These are phyloP conservation scores for Boletus pseudo-olivaceus DNA, from an alignment of 768 basidiomycete species.

Conservation along the genomic window DNA sequence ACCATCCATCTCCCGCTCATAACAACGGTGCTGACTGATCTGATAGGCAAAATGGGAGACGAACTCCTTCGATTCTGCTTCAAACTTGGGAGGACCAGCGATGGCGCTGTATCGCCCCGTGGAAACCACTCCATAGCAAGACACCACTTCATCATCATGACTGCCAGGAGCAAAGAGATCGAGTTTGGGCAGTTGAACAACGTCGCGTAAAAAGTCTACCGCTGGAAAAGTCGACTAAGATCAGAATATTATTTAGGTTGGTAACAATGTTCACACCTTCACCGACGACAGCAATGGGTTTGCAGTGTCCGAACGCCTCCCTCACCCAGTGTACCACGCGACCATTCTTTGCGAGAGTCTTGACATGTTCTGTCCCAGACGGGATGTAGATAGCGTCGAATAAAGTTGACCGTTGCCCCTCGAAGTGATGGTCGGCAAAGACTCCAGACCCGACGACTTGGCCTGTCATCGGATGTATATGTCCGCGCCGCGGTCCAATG, in stretches of 20 bases:
- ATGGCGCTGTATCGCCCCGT: slow-evolving; percentile 46
- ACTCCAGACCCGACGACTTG: slow-evolving; percentile 31
- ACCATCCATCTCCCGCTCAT: slow-evolving; percentile 57
- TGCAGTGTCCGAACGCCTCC: slow-evolving; percentile 85
- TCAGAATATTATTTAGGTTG: neutral
- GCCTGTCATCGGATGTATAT: slow-evolving; percentile 35
- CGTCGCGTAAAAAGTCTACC: slow-evolving; percentile 45
- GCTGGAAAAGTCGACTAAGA: slow-evolving; percentile 30
- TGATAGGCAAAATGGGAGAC: slow-evolving; percentile 56
- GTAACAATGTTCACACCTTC: slow-evolving; percentile 36
- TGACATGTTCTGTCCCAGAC: slow-evolving; percentile 60
- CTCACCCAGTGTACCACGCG: slow-evolving; percentile 78
- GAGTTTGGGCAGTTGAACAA: slow-evolving; percentile 45
- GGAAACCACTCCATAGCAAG: slow-evolving; percentile 63
- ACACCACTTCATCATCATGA: slow-evolving; percentile 38
- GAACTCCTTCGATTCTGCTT: slow-evolving; percentile 48
- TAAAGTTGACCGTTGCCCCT: slow-evolving; percentile 75
- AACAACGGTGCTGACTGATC: slow-evolving; percentile 66
- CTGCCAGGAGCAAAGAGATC: slow-evolving; percentile 34
- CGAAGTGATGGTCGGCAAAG: slow-evolving; percentile 66
- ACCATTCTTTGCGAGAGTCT: slow-evolving; percentile 56
- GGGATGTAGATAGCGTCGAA: slow-evolving; percentile 84
- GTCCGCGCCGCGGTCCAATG: slow-evolving; percentile 65
- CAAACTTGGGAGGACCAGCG: slow-evolving; percentile 43
- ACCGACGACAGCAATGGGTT: slow-evolving; percentile 76